phyloP scores from a whole-genome alignment of 768 basidiomycete genomes.

The Chalciporus sphaerocephalus region DNA sequence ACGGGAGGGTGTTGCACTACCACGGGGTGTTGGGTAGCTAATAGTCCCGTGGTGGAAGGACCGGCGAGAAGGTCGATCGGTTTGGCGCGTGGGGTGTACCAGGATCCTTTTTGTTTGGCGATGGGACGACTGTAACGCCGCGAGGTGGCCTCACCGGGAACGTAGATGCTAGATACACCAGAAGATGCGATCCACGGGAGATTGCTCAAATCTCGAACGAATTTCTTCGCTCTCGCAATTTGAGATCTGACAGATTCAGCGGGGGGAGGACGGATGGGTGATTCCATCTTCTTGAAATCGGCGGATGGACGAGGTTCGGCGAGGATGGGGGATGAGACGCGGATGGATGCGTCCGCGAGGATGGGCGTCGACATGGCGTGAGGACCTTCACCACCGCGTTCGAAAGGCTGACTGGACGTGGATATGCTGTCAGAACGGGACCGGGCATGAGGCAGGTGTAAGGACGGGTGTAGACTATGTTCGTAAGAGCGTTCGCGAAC shows the following conservation, averaged over 20 bases:
- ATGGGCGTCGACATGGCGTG: slow-evolving; percentile 30
- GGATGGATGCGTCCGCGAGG: slow-evolving; percentile 23
- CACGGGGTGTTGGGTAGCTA: slow-evolving; percentile 16
- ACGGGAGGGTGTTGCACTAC: slow-evolving; percentile 5
- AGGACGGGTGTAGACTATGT: slow-evolving; percentile 9
- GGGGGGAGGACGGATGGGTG: slow-evolving; percentile 38
- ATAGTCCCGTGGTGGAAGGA: slow-evolving; percentile 29
- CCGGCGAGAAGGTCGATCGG: slow-evolving; percentile 30
- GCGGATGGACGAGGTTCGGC: slow-evolving; percentile 40
- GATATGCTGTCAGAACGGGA: slow-evolving; percentile 23
- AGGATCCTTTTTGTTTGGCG: slow-evolving; percentile 23
- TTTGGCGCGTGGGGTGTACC: slow-evolving; percentile 28
- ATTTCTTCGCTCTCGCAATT: slow-evolving; percentile 33
- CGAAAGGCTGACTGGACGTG: slow-evolving; percentile 25
- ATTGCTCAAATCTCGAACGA: slow-evolving; percentile 36
- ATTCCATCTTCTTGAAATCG: slow-evolving; percentile 49
- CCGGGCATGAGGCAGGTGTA: slow-evolving; percentile 10
- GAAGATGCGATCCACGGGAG: slow-evolving; percentile 47
- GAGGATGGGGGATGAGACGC: slow-evolving; percentile 34
- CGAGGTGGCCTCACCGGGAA: slow-evolving; percentile 35
- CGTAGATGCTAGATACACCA: slow-evolving; percentile 45
- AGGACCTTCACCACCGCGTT: slow-evolving; percentile 18
- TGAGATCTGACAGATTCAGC: slow-evolving; percentile 35
- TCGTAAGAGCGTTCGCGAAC: slow-evolving; percentile 24
- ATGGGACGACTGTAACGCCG: slow-evolving; percentile 30